A percentile compares a stretch with the other conserved stretches of the same genome.
phyloP scores from a whole-genome alignment of 2,329 filamentous ascomycete genomes.

The Exutisphaerella laricina region DNA sequence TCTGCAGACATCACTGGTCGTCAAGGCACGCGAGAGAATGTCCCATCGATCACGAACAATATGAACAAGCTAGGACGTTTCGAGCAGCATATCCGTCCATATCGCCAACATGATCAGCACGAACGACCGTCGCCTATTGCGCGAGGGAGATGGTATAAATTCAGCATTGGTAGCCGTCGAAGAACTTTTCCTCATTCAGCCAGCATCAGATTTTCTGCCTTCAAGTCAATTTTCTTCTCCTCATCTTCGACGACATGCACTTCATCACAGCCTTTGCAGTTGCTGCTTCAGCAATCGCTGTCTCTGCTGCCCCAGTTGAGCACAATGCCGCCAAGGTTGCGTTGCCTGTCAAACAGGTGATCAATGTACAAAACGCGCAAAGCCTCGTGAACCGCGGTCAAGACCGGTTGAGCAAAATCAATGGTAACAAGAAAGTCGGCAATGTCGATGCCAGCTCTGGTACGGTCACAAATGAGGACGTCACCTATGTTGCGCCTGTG shows the following conservation, averaged over 20 bases:
- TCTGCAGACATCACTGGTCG: neutral
- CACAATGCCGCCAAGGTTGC: conserved; percentile 3
- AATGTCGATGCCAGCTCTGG: conserved; percentile 13
- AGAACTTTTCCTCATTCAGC: neutral
- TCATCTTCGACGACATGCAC: conserved; percentile 10
- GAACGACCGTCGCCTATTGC: neutral
- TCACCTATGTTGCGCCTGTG: conserved; percentile 18
- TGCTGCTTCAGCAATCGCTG: conserved; percentile 11
- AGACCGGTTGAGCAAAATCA: neutral
- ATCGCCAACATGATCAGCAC: neutral
- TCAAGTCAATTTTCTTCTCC: neutral
- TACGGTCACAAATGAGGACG: conserved; percentile 18
- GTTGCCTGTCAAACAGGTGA: conserved; percentile 12
- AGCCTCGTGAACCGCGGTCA: conserved; percentile 10
- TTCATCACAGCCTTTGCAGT: conserved; percentile 13
- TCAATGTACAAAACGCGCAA: conserved; percentile 11
- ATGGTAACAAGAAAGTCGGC: neutral
- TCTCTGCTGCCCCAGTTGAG: conserved; percentile 14
- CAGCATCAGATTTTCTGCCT: neutral
- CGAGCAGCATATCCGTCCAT: neutral
- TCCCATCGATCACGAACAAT: conserved; percentile 2
- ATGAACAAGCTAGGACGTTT: neutral
- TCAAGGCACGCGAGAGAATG: neutral
- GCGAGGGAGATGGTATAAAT: neutral
- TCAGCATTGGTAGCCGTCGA: neutral